Evolutionary conservation across 495 filamentous ascomycete species (phyloP).

Genomic region (Talaromyces adpressus): DNA sequence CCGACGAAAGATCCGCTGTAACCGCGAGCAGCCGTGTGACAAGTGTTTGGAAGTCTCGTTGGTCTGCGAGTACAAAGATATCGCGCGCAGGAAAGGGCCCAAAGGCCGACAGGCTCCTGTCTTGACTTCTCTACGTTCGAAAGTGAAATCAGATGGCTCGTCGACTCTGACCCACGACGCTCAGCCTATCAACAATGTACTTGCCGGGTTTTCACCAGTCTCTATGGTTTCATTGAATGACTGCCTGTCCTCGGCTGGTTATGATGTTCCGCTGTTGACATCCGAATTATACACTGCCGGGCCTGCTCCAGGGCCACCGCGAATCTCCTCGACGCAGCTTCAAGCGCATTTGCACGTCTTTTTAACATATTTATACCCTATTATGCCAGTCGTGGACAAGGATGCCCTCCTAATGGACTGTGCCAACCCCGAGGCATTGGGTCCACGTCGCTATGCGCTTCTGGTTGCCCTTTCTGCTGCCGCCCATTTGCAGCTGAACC

Average conservation of each 20-base stretch:
- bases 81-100: neutral
- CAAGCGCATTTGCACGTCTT: neutral
- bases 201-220: neutral
- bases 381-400: conserved; percentile 1
- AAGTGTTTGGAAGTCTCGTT: neutral
- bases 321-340: neutral
- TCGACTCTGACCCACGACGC: neutral
- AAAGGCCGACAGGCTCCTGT: neutral
- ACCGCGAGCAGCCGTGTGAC: neutral
- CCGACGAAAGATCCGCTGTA: conserved; percentile 5
- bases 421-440: neutral
- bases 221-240: neutral
- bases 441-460: neutral
- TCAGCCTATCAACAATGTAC: neutral
- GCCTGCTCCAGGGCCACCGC: neutral
- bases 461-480: conserved; percentile 1
- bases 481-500: neutral
- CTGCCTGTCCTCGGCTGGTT: neutral
- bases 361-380: neutral
- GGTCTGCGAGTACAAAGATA: conserved; percentile 5
- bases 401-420: conserved; percentile 1
- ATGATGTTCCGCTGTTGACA: neutral
- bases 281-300: neutral
- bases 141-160: neutral
- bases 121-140: neutral